Percentiles rank a stretch among this genome's conserved stretches.
Evolutionary conservation across 2,329 filamentous ascomycete genomes (phyloP).

Genomic region (Venturia effusa): DNA sequence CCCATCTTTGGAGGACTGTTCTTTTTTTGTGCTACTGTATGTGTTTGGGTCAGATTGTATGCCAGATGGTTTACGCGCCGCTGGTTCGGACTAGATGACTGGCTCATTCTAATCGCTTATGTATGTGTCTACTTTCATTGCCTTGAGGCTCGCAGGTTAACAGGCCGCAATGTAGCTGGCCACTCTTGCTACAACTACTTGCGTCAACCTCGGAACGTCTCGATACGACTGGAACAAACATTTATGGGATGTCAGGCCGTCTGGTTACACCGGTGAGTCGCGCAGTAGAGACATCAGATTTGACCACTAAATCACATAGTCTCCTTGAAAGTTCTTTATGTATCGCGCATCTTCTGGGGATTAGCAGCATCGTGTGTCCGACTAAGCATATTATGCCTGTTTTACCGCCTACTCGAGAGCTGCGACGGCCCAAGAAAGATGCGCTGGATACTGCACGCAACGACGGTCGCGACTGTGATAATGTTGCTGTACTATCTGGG

Average conservation of each 20-base stretch:
- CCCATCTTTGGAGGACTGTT: constrained; percentile 7
- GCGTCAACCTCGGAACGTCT: constrained; percentile 7
- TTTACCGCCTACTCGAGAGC: constrained; percentile 33
- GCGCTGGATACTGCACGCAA: constrained; percentile 28
- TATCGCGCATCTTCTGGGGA: constrained; percentile 31
- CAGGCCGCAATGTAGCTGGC: constrained; percentile 3
- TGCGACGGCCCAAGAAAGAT: constrained; percentile 27
- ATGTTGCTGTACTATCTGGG: constrained; percentile 28
- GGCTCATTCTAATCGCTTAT: constrained; percentile 10
- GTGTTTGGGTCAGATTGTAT: constrained; percentile 10
- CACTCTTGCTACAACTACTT: constrained; percentile 3
- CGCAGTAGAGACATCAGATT: background rate
- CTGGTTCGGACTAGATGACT: constrained; percentile 13
- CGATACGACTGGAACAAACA: constrained; percentile 13
- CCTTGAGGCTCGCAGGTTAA: background rate
- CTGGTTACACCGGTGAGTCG: background rate
- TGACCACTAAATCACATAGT: background rate
- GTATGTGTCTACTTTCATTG: background rate
- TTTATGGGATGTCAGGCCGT: constrained; percentile 11
- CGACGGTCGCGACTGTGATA: constrained; percentile 25
- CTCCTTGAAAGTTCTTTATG: constrained; percentile 25
- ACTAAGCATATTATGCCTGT: constrained; percentile 34
- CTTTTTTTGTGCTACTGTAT: background rate
- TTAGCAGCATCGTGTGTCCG: constrained; percentile 32
- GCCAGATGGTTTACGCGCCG: constrained; percentile 6